Base-by-base conservation (phyloP, 2,329 filamentous ascomycete genomes). In the Hymenoscyphus infarciens region DNA sequence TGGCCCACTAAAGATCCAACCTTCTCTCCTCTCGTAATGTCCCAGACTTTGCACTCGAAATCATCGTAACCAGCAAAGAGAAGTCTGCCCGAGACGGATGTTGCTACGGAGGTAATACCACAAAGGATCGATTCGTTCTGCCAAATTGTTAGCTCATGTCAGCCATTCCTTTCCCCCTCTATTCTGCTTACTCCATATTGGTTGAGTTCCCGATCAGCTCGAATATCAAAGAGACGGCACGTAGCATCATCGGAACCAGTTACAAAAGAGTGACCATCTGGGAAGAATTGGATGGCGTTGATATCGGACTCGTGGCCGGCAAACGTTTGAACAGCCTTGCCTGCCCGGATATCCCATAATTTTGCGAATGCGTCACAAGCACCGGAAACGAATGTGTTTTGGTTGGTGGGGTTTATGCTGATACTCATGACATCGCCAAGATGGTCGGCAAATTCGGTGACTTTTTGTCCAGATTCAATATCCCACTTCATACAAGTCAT, bases 401-500 rank as follows among this genome's bases (percentile, higher is more conserved):
- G 93, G 81, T 98, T 97, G 66, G 96, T 96, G 1, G 95, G 95
- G 81, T 99, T 98, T 78, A 99, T 91, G 84, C 94, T 98, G 80
- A 98, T 92, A 82, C 94, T 98, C 95, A 99, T 99, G 71, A 99
- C 95, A 75, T 99, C 95, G 75, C 95, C 95, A 11, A 99, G 84
- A 76, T 99, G 95, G 79, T 99, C 95, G 74, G 95, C 95, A 71
- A 98, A 99, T 77, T 99, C 95, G 74, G 93, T 96, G 52, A 97
- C 90, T 81, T 97, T 97, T 69, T 93, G 92, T 62, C 95, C 95
- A 0, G 94, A 96, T 80, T 99, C 95, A 68, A 99, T 94, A 81
- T 99, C 95, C 95, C 95, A 99, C 75, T 98, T 91, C 89, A 98
- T 97, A 78, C 95, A 99, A 59, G 95, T 99, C 95, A 99, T 99